Percentiles rank a stretch among this genome's conserved stretches.
phyloP scores from a whole-genome alignment of 495 filamentous ascomycete genomes.

The Neurospora tetrasperma region DNA sequence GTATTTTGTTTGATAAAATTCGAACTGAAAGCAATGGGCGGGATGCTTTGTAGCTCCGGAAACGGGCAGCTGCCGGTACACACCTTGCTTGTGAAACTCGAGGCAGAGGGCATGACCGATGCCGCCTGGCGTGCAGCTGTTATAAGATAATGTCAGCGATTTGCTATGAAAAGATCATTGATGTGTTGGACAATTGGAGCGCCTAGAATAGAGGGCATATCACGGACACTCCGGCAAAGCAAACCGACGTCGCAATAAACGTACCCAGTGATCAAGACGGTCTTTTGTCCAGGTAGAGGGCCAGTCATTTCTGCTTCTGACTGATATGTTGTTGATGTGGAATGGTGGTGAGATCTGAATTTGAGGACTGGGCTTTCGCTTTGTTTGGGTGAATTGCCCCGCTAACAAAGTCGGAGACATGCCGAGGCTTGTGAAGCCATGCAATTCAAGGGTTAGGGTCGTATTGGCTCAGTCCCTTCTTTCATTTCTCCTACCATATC shows the following conservation, averaged over 20 bases:
- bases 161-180: not conserved
- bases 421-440: not conserved
- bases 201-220: not conserved
- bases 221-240: not conserved
- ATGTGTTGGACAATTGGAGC: too few relatives aligned
- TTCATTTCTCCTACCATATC: not conserved
- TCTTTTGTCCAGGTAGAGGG: conserved; percentile 32
- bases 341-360: not conserved
- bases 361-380: not conserved
- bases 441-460: not conserved
- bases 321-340: not conserved
- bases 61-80: not conserved
- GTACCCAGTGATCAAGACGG: conserved; percentile 43
- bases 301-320: conserved; percentile 9
- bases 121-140: conserved; percentile 43
- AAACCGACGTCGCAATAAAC: not conserved
- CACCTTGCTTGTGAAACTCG: conserved; percentile 41
- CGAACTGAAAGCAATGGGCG: not conserved
- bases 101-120: conserved; percentile 41
- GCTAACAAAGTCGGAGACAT: not conserved
- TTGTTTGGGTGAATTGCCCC: not conserved
- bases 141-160: conserved; percentile 1
- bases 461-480: not conserved
- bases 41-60: not conserved
- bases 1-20: not conserved